Evolutionary conservation across 306 rosid genomes (phyloP), one percentile per base, ranked within the genome.

Genomic region (Quercus suber): DNA sequence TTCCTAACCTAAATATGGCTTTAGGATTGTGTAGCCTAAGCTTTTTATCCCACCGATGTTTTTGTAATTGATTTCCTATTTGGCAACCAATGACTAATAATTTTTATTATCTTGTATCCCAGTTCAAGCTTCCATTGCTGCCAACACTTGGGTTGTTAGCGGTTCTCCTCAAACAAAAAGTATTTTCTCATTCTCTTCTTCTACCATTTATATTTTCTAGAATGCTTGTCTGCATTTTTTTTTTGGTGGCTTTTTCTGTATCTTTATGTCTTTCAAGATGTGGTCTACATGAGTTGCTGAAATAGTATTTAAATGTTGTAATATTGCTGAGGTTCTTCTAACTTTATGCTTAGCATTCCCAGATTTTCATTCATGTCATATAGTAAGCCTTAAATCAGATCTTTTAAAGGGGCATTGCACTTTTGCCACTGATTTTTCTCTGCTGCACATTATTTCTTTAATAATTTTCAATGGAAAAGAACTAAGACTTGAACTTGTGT

Each of bases 121-220:
- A 95, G 99, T 95, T 84, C 99, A 95, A 91, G 99, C 99, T 58
- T 95, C 98, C 20, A 91, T 91, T 83, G 98, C 97, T 84, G 98
- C 99, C 23, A 95, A 95, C 85, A 95, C 99, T 2, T 95, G 99
- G 99, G 99, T 93, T 65, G 99, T 95, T 84, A 93, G 98, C 58
- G 99, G 99, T 58, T 63, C 97, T 55, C 98, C 98, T 55, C 98
- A 93, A 90, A 95, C 92, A 73, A 95, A 95, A 92, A 91, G 99
- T 95, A 88, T 76, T 28, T 12, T 59, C 76, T 57, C 17, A n/a
- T 28, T 23, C n/a, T 20, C 2, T 74, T 12, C 57, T 72, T 53
- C 30, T 5, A 20, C 45, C 21, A 10, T 30, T 30, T 64, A 64
- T 28, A 30, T 30, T 30, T 64, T 4, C 5, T 28, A 19, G n/a